Conservation (phyloP, 768 basidiomycete species). For the Phylloporus arenicola region DNA sequence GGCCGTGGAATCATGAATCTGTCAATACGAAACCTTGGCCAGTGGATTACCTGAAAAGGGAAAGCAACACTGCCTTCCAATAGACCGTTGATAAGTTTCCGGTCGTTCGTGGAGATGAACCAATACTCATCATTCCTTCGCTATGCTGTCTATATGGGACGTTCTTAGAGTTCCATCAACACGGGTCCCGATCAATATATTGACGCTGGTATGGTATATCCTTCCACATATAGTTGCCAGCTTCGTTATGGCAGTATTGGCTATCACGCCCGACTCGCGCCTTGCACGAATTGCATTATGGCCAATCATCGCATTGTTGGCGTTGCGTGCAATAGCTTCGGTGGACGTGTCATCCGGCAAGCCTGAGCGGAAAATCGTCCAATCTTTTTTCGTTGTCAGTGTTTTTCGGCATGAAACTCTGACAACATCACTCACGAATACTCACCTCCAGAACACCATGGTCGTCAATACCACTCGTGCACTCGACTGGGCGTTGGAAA, state of each 20-base stretch:
- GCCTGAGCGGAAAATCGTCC: background rate
- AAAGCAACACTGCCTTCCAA: no score
- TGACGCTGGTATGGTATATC: slow-evolving; percentile 33
- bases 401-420: background rate
- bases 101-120: background rate
- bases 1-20: no score
- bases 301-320: slow-evolving; percentile 39
- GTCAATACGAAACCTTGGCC: no score
- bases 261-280: slow-evolving; percentile 41
- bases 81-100: no score
- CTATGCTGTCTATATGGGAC: background rate
- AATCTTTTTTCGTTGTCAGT: slow-evolving; percentile 11
- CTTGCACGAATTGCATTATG: slow-evolving; percentile 41
- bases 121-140: background rate
- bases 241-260: slow-evolving; percentile 45
- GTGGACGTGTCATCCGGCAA: slow-evolving; percentile 8
- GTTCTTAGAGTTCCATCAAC: slow-evolving; percentile 6
- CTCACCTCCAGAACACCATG: slow-evolving; percentile 7
- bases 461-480: slow-evolving; percentile 5
- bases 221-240: slow-evolving; percentile 41
- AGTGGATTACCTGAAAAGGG: no score
- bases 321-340: slow-evolving; percentile 29
- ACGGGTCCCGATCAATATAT: slow-evolving; percentile 24
- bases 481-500: slow-evolving; percentile 14
- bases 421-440: background rate